phyloP scores from a whole-genome alignment of 116 monocot species.

The Phalaenopsis hybrid region DNA sequence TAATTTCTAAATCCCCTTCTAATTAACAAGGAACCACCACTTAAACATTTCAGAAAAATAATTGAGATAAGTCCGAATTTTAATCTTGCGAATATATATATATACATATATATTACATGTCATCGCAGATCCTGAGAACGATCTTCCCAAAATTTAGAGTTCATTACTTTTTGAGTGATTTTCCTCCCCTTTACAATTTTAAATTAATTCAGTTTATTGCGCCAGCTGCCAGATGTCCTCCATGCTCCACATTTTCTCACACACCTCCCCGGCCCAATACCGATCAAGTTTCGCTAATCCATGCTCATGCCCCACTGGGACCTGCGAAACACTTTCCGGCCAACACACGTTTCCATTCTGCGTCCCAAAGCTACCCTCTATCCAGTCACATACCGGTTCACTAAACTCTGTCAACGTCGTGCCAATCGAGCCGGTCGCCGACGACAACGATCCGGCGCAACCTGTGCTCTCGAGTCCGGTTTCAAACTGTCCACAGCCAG shows the following conservation, averaged over 20 bases:
- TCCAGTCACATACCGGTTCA: background rate
- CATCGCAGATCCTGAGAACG: too few relatives aligned
- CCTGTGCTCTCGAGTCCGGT: background rate
- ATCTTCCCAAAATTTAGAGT: too few relatives aligned
- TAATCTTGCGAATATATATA: background rate
- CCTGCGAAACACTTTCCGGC: constrained; percentile 7
- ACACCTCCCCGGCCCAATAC: background rate
- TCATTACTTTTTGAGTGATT: background rate
- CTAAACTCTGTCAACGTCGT: constrained; percentile 14
- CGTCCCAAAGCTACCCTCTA: background rate
- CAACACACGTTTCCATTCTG: constrained; percentile 5
- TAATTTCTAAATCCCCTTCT: background rate
- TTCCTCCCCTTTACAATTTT: background rate
- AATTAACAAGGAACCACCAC: background rate
- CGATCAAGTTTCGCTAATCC: constrained; percentile 27
- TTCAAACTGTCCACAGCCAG: background rate
- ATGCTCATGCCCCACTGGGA: constrained; percentile 18
- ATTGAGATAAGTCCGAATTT: background rate
- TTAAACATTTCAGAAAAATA: background rate
- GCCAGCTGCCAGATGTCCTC: constrained; percentile 28
- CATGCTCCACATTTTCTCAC: constrained; percentile 38
- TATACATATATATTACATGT: too few relatives aligned
- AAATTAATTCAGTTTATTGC: background rate
- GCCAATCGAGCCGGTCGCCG: constrained; percentile 22
- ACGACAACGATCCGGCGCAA: constrained; percentile 15